A percentile compares a stretch with the other conserved stretches of the same genome.
Evolutionary conservation across 208 protist genomes (phyloP).

Genomic region (Strigomonas galati): DNA sequence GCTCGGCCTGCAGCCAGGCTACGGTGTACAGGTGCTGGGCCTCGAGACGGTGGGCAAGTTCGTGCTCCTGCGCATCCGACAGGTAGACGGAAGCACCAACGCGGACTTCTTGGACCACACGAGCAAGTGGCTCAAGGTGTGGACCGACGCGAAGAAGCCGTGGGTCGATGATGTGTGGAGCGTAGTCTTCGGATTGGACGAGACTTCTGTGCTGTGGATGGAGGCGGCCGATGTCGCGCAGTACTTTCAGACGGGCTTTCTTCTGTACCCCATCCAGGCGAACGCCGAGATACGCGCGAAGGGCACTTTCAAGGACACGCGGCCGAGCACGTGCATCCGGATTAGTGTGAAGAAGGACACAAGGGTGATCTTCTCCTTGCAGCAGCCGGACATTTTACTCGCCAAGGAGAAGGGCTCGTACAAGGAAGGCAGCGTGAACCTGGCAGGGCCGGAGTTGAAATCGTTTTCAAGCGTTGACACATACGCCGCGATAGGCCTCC

Average conservation of each 20-base stretch:
- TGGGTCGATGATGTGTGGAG: constrained; percentile 37
- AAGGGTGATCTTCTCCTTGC: constrained; percentile 33
- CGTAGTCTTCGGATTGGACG: constrained; percentile 19
- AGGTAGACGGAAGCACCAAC: constrained; percentile 23
- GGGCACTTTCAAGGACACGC: constrained; percentile 28
- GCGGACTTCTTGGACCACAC: constrained; percentile 14
- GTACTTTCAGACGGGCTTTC: constrained; percentile 57
- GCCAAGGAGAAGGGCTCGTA: neutral
- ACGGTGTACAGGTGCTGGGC: constrained; percentile 27
- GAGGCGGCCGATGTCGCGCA: constrained; percentile 38
- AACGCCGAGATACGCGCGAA: constrained; percentile 31
- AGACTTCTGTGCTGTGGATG: constrained; percentile 54
- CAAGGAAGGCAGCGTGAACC: constrained; percentile 5
- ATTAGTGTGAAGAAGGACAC: constrained; percentile 31
- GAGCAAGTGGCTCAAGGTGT: constrained; percentile 25
- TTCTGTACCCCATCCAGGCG: constrained; percentile 25
- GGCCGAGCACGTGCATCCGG: constrained; percentile 40
- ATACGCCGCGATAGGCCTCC: constrained; percentile 11
- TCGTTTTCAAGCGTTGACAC: neutral
- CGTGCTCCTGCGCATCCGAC: constrained; percentile 25
- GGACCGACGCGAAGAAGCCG: constrained; percentile 34
- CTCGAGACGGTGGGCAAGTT: constrained; percentile 25
- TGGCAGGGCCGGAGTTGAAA: constrained; percentile 14
- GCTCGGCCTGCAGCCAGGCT: constrained; percentile 29
- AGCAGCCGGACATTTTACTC: constrained; percentile 24